Conservation (phyloP, 768 basidiomycete species). For the Cantharellus anzutake region DNA sequence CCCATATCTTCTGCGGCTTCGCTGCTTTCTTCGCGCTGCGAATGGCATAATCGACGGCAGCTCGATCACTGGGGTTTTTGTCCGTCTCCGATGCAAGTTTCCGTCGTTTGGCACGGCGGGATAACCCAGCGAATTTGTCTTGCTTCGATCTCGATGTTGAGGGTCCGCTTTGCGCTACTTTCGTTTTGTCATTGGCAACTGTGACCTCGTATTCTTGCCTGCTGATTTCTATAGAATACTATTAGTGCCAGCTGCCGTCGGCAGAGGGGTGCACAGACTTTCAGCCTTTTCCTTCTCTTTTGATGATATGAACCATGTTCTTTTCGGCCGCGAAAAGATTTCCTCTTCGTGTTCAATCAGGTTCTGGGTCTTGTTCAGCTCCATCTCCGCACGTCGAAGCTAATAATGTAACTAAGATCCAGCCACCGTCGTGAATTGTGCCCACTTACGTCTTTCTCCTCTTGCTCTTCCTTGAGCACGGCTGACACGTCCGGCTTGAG, state of each 20-base stretch:
- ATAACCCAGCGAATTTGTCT: constrained; percentile 63
- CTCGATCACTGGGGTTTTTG: constrained; percentile 34
- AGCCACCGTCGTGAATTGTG: neutral
- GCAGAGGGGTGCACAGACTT: constrained; percentile 27
- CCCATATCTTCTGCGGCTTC: constrained; percentile 52
- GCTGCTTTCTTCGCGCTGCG: constrained; percentile 70
- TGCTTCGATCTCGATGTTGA: constrained; percentile 27
- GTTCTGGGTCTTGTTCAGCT: constrained; percentile 85
- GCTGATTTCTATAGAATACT: constrained; percentile 36
- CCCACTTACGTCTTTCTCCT: constrained; percentile 64
- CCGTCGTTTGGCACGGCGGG: constrained; percentile 72
- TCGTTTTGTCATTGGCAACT: constrained; percentile 24
- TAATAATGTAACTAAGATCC: constrained; percentile 15
- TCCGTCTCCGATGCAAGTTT: constrained; percentile 77
- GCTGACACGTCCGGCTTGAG: constrained; percentile 61
- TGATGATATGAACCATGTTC: constrained; percentile 94
- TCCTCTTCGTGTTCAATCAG: constrained; percentile 85
- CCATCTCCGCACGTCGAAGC: constrained; percentile 89
- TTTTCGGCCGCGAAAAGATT: constrained; percentile 80
- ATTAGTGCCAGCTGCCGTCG: neutral
- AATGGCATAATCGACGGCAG: constrained; percentile 50
- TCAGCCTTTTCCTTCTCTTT: constrained; percentile 67
- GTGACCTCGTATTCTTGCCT: constrained; percentile 55
- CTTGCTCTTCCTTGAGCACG: constrained; percentile 79
- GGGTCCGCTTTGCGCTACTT: constrained; percentile 15